Evolutionary conservation across 768 basidiomycete species (phyloP).

Genomic region (Boletellus ananiceps): DNA sequence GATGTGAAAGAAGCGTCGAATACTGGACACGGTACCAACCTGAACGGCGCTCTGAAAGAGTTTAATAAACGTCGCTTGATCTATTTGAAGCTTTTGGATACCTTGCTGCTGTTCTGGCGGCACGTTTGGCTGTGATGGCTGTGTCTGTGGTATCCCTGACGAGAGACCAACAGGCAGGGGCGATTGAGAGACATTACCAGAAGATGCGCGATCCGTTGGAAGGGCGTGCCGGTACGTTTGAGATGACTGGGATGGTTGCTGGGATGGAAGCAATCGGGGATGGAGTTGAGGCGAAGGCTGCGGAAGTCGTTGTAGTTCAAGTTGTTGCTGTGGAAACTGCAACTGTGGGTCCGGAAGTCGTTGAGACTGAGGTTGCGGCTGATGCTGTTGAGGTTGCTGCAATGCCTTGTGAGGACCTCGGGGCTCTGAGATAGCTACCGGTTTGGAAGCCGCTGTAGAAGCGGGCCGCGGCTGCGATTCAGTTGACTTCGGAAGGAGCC

Average conservation of each 20-base stretch:
- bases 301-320: background rate
- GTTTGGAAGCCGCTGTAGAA: background rate
- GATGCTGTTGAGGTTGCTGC: conserved; percentile 3
- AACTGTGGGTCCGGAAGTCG: background rate
- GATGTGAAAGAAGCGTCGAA: conserved; percentile 3
- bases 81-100: background rate
- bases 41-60: conserved; percentile 19
- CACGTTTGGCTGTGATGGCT: background rate
- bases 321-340: background rate
- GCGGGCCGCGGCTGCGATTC: conserved; percentile 2
- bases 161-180: background rate
- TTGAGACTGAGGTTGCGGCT: conserved; percentile 1
- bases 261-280: background rate
- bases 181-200: background rate
- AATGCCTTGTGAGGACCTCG: background rate
- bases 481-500: background rate
- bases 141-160: background rate
- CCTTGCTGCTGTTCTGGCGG: conserved; percentile 8
- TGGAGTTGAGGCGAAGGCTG: background rate
- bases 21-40: conserved; percentile 13
- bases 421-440: background rate
- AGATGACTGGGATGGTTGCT: conserved; percentile 3
- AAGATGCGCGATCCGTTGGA: background rate
- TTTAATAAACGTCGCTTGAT: conserved; percentile 17
- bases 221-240: background rate